Conservation (phyloP, 805 yeast species). For the Cyberlindnera amylophila region DNA sequence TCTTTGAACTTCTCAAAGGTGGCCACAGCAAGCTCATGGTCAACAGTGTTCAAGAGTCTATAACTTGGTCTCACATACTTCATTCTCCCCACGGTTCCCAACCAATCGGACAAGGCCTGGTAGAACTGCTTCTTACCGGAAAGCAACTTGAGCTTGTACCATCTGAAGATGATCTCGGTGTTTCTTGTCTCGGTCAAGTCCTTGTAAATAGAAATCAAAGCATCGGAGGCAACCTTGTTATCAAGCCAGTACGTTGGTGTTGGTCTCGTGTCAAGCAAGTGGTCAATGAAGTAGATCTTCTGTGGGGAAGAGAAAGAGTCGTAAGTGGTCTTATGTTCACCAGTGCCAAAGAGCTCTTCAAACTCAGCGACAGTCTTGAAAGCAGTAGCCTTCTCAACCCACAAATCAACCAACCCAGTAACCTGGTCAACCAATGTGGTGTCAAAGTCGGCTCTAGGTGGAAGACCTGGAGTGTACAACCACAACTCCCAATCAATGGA, state of each 20-base stretch:
- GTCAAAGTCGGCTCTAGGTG: conserved; percentile 81
- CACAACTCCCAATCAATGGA: conserved; percentile 81
- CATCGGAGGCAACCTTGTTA: conserved; percentile 31
- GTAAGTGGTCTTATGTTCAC: conserved; percentile 31
- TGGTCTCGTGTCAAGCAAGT: conserved; percentile 48
- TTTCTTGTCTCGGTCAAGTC: conserved; percentile 50
- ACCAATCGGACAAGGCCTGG: conserved; percentile 67
- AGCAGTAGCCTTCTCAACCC: conserved; percentile 38
- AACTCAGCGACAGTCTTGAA: conserved; percentile 17
- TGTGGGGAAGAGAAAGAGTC: conserved; percentile 66
- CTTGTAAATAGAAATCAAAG: conserved; percentile 35
- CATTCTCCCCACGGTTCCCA: conserved; percentile 92
- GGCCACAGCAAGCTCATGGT: conserved; percentile 57
- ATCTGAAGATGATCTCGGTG: conserved; percentile 78
- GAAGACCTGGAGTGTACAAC: conserved; percentile 81
- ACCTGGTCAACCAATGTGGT: conserved; percentile 76
- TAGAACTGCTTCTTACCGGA: conserved; percentile 47
- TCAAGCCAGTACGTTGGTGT: conserved; percentile 35
- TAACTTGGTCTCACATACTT: conserved; percentile 89
- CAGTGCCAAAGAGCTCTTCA: conserved; percentile 12
- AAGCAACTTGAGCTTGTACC: conserved; percentile 63
- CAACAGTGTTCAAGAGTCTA: conserved; percentile 58
- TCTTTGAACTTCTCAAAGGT: conserved; percentile 59
- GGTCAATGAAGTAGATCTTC: conserved; percentile 72
- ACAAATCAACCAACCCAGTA: conserved; percentile 56